Base-by-base conservation (phyloP, 352 stramenopile genomes). In the Phytopythium cucurbitacearum region DNA sequence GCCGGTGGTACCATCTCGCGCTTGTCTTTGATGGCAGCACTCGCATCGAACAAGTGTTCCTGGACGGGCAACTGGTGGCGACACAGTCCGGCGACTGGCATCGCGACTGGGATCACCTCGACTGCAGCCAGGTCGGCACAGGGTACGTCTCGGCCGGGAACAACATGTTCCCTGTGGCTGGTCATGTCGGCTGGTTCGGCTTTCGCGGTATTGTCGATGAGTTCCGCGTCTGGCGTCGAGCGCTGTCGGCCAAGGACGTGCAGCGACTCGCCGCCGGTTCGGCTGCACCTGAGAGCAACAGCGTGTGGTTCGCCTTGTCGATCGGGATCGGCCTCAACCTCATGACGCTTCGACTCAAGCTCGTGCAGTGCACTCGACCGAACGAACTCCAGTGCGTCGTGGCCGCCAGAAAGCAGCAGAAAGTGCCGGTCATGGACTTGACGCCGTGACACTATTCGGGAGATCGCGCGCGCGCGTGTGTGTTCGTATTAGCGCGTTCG, bases 1-100 rank as follows among this genome's bases (percentile, higher is more conserved):
- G 52, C 15, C 53, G 48, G 3, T 82, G 71, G 68, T 76, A 76
- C 51, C 65, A 78, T 34, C 36, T 76, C 43, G 70, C 50, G 6
- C 40, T 75, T 10, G 63, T 63, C 5, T 77, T 67, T 37, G 43
- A 68, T 10, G 13, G 50, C 7, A 11, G 47, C 16, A 11, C 48
- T 3, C 54, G 74, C 43, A 6, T 15, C 1, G 48, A 62, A 53
- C 28, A 59, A 34, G 64, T 80, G 15, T 80, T 65, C 40, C 11
- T 83, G 13, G 61, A 80, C 39, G 69, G 67, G 10, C 43, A 69
- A 13, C 51, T 71, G 3, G 45, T 67, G 6, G 59, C 38, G 40
- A 57, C 40, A 15, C 46, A 56, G 4, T 13, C 12, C 11, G 58
- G 55, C 1, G 4, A 2, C 3, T 39, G 58, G 7, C 51, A 49